These are phyloP conservation scores for Paramecium tetraurelia DNA, from an alignment of 73 alveolate species.

Conservation along the genomic window DNA sequence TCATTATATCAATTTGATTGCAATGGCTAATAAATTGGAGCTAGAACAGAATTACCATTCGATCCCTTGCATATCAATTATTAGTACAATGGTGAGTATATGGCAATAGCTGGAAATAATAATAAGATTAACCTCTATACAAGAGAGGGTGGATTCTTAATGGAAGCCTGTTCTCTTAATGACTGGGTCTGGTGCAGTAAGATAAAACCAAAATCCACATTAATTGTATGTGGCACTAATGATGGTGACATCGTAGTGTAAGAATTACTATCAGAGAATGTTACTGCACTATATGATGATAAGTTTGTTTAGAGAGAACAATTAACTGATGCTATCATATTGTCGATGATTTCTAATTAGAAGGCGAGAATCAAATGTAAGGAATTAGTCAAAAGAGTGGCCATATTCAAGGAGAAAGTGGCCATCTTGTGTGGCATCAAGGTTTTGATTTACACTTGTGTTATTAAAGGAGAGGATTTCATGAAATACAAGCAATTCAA, in stretches of 20 bases:
- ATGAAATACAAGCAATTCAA: conserved; percentile 59
- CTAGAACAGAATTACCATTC: not conserved
- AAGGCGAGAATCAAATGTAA: conserved; percentile 56
- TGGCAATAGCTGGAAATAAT: conserved; percentile 51
- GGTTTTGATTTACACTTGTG: conserved; percentile 34
- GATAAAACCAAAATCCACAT: conserved; percentile 8
- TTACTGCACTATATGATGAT: conserved; percentile 43
- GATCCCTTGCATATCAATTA: conserved; percentile 58
- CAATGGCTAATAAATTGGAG: conserved; percentile 46
- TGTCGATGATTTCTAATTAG: conserved; percentile 14
- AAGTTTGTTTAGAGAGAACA: conserved; percentile 51
- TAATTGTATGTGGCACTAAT: not conserved
- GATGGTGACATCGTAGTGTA: conserved; percentile 53
- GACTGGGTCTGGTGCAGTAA: conserved; percentile 59
- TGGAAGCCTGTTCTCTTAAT: conserved; percentile 37
- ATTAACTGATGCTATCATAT: conserved; percentile 55
- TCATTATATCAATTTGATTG: conserved; percentile 22
- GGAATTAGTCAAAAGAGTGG: conserved; percentile 51
- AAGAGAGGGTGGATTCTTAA: conserved; percentile 57
- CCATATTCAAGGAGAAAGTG: conserved; percentile 54
- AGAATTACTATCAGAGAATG: conserved; percentile 13
- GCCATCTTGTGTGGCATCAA: conserved; percentile 47
- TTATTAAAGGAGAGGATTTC: not conserved
- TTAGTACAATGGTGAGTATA: conserved; percentile 46
- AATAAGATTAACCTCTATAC: conserved; percentile 47